These are phyloP conservation scores for Luzula sylvatica DNA, from an alignment of 176 grass and related monocot genomes.

Conservation along the genomic window DNA sequence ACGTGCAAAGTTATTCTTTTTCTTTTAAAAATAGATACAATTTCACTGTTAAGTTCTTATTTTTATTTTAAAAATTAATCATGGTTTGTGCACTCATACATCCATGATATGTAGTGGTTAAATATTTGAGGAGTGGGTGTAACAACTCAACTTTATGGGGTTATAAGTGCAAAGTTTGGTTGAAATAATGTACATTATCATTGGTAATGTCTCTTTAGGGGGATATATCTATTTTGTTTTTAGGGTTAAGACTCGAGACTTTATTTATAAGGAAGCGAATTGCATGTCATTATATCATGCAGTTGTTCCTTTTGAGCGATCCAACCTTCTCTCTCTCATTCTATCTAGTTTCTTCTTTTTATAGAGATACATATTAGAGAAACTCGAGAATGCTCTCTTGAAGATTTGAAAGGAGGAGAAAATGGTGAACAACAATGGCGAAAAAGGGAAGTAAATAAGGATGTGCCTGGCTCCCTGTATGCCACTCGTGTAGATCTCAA, in stretches of 20 bases:
- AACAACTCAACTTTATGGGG: neutral
- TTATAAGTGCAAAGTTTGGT: neutral
- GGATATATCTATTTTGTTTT: slow-evolving; percentile 16
- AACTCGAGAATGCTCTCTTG: neutral
- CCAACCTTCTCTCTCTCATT: neutral
- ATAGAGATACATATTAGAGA: too few species aligned
- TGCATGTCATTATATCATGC: slow-evolving; percentile 12
- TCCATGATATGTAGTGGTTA: too few species aligned
- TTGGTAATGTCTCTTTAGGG: slow-evolving; percentile 13
- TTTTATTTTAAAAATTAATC: too few species aligned
- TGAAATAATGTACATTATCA: slow-evolving; percentile 2
- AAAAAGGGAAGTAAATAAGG: slow-evolving; percentile 32
- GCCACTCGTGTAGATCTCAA: slow-evolving; percentile 78
- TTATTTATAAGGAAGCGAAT: slow-evolving; percentile 18
- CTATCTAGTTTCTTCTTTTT: neutral
- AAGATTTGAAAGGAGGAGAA: neutral
- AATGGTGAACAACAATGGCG: slow-evolving; percentile 1
- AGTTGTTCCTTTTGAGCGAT: neutral
- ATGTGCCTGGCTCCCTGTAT: slow-evolving; percentile 99
- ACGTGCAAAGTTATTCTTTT: too few species aligned
- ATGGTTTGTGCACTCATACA: too few species aligned
- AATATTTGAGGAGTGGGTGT: too few species aligned
- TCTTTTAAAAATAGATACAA: too few species aligned
- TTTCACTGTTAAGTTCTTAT: too few species aligned
- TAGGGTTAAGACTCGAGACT: slow-evolving; percentile 21